Evolutionary conservation across 169 alveolate species (phyloP).

Genomic region (Cryptosporidium ubiquitum): DNA sequence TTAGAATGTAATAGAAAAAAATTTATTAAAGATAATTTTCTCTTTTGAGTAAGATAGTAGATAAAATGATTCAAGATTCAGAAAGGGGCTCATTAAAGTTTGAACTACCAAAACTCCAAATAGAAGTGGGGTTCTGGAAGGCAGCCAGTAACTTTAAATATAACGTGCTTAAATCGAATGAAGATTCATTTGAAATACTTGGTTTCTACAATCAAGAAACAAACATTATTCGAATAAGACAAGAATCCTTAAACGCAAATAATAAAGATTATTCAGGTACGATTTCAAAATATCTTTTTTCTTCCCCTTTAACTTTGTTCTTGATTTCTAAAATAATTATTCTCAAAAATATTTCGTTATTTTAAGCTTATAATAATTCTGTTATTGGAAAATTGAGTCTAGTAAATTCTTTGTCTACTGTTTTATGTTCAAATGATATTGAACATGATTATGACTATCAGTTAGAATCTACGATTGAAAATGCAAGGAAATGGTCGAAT

Average conservation of each 20-base stretch:
- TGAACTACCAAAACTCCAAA: constrained; percentile 24
- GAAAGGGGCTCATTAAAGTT: not conserved
- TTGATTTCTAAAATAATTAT: not conserved
- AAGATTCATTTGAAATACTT: constrained; percentile 9
- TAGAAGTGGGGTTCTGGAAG: constrained; percentile 67
- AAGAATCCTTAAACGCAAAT: constrained; percentile 17
- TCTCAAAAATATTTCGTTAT: not conserved
- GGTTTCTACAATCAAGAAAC: constrained; percentile 47
- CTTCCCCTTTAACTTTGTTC: not conserved
- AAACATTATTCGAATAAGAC: constrained; percentile 36
- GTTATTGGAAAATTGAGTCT: constrained; percentile 22
- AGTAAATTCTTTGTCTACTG: constrained; percentile 1
- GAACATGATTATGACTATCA: not conserved
- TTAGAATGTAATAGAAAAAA: too few species aligned
- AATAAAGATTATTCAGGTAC: constrained; percentile 14
- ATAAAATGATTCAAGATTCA: not conserved
- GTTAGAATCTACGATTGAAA: not conserved
- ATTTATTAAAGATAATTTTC: not conserved
- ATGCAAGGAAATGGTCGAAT: not conserved
- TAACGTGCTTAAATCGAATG: constrained; percentile 19
- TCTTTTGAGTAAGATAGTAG: not conserved
- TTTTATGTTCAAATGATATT: not conserved
- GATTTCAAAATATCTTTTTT: not conserved
- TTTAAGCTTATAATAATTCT: constrained; percentile 2
- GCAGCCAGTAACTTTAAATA: constrained; percentile 7